A percentile compares a stretch with the other conserved stretches of the same genome.
phyloP scores from a whole-genome alignment of 441 rosid species.

The Francoa sonchifolia region DNA sequence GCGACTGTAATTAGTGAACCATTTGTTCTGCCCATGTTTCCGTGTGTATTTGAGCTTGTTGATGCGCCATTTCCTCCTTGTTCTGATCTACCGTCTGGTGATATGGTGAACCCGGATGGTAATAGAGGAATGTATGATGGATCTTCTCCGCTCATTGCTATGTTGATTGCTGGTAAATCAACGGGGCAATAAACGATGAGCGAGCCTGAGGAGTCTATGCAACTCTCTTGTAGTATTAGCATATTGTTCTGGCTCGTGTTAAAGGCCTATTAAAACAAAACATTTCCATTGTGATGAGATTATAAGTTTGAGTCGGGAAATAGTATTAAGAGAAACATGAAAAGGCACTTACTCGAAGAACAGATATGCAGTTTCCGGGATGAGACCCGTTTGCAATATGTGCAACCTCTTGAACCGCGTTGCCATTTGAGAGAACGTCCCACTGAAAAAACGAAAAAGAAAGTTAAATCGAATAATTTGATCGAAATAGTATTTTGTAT shows the following conservation, averaged over 20 bases:
- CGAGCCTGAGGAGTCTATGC: conserved; percentile 75
- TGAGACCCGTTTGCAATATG: conserved; percentile 83
- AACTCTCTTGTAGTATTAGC: conserved; percentile 94
- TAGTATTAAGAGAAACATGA: too few relatives aligned
- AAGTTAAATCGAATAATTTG: neutral
- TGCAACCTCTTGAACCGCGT: conserved; percentile 84
- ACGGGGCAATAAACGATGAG: conserved; percentile 77
- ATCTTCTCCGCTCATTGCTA: conserved; percentile 90
- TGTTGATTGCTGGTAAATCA: conserved; percentile 64
- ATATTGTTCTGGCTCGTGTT: conserved; percentile 69
- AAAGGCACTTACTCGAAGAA: conserved; percentile 90
- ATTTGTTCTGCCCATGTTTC: conserved; percentile 21
- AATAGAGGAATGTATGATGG: conserved; percentile 77
- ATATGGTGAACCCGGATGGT: conserved; percentile 82
- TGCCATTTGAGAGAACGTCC: conserved; percentile 95
- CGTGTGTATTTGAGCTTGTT: conserved; percentile 38
- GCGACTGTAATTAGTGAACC: conserved; percentile 89
- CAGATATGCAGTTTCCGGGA: conserved; percentile 88
- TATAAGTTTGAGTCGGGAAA: too few relatives aligned
- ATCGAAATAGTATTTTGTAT: neutral
- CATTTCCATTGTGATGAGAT: neutral
- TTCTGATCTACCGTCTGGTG: conserved; percentile 41
- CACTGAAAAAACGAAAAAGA: conserved; percentile 33
- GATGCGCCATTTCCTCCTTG: conserved; percentile 50
- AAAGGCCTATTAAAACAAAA: conserved; percentile 39